These are phyloP conservation scores for Plasmodium vivax DNA, from an alignment of 169 alveolate genomes.

Conservation along the genomic window DNA sequence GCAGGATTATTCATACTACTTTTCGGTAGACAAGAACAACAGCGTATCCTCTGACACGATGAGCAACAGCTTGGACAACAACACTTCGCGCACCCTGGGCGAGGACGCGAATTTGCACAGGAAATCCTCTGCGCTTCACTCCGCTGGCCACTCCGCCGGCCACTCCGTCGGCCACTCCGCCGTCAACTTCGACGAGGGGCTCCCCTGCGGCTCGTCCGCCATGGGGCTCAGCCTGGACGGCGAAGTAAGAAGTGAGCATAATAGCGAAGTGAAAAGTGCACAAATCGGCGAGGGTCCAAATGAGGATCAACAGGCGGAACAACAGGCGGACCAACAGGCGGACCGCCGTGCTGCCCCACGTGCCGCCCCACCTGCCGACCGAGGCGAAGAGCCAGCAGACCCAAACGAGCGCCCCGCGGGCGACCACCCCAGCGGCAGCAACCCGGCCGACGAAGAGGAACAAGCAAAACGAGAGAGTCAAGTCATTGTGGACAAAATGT, in stretches of 20 bases:
- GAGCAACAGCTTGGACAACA: constrained; percentile 11
- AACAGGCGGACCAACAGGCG: neutral
- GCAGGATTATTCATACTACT: constrained; percentile 49
- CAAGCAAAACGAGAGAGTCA: neutral
- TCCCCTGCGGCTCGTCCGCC: neutral
- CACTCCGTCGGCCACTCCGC: too few relatives aligned
- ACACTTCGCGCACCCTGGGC: neutral
- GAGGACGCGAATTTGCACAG: neutral
- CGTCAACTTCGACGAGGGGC: constrained; percentile 12
- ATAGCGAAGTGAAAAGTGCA: neutral
- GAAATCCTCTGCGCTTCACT: neutral
- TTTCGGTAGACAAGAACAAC: constrained; percentile 23
- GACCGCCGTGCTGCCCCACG: too few relatives aligned
- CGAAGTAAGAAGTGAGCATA: neutral
- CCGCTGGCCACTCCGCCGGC: too few relatives aligned
- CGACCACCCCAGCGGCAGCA: neutral
- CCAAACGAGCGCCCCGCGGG: neutral
- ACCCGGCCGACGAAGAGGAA: neutral
- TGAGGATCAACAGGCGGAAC: too few relatives aligned
- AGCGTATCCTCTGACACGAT: neutral
- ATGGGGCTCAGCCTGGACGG: neutral
- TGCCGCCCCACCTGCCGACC: neutral
- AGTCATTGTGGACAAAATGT: constrained; percentile 23
- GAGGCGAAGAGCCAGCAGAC: neutral
- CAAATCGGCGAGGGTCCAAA: neutral